Evolutionary conservation across 2,329 filamentous ascomycete species (phyloP), one percentile per base, ranked within the genome.

Genomic region (Fusarium tjaetaba): DNA sequence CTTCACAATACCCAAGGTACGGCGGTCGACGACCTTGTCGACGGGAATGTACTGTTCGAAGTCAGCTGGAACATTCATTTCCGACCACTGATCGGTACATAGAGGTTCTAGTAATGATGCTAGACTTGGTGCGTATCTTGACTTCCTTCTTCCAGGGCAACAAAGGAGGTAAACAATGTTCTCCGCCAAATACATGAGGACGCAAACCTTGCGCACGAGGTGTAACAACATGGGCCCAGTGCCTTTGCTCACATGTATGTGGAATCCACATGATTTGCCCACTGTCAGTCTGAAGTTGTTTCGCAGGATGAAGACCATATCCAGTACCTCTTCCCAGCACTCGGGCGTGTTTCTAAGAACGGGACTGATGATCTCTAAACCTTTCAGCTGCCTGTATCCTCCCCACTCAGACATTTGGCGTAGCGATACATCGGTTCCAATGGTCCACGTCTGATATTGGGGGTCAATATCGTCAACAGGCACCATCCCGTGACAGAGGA

Each of bases 241-340:
- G 5, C 72, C 70, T 43, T 75, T 77, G 28, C 61, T 57, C 8
- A 77, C 61, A 43, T 65, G 73, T 28, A 77, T 61, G 18, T 77
- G 68, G 18, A 76, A 61, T 10, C 74, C 72, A 30, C 70, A 77
- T 8, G 18, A 34, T 16, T 15, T 24, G 20, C 62, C 26, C 8
- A 58, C 46, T 16, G 51, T 30, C 20, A 74, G 38, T 30, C 75
- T 72, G 18, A 72, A 42, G 7, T 64, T 67, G n/a, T 43, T 59
- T 46, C 70, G 53, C 11, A 77, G n/a, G 18, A 70, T 56, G 20
- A 45, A 51, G 18, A 77, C 30, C 20, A 74, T 55, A 39, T 74
- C 36, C 14, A 76, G 62, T 7, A 74, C 59, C 11, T 55, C 26
- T 43, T 72, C 72, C 74, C 74, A 76, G 13, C 57, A 55, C 22